A percentile compares a stretch with the other conserved stretches of the same genome.
Evolutionary conservation across 257 asterid genomes (phyloP).

Genomic region (Forsythia viridissima): DNA sequence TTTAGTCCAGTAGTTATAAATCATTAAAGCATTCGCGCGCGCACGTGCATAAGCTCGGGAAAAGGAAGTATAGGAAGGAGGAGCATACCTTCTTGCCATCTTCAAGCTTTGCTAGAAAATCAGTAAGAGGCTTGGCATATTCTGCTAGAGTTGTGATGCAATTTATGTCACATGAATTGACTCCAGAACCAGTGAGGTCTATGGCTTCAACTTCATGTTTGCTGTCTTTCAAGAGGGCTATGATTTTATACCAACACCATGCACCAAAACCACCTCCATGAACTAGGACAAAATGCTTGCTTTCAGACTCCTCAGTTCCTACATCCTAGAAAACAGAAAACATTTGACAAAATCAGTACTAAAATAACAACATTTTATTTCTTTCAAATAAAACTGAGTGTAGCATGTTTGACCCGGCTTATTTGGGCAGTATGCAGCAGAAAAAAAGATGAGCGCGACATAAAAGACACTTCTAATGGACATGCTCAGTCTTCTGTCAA

Average conservation of each 20-base stretch:
- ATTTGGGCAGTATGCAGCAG: neutral
- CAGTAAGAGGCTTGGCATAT: conserved; percentile 52
- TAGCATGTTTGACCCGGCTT: neutral
- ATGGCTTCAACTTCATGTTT: conserved; percentile 51
- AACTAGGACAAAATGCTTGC: conserved; percentile 58
- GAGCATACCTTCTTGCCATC: conserved; percentile 33
- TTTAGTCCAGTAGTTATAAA: neutral
- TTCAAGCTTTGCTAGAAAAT: conserved; percentile 44
- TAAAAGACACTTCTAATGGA: too few species aligned
- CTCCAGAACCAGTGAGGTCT: conserved; percentile 62
- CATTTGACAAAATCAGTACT: neutral
- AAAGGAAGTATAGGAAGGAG: neutral
- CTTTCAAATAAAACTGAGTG: neutral
- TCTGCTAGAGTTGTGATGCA: conserved; percentile 39
- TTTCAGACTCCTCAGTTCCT: conserved; percentile 26
- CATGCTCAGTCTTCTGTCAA: too few species aligned
- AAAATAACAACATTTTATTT: neutral
- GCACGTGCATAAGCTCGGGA: neutral
- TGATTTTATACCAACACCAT: conserved; percentile 76
- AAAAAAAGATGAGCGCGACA: too few species aligned
- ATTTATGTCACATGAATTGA: conserved; percentile 49
- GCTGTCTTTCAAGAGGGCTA: conserved; percentile 53
- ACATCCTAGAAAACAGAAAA: neutral
- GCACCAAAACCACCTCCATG: conserved; percentile 78
- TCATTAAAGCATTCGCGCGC: too few species aligned